Base-by-base conservation (phyloP, 2,329 filamentous ascomycete genomes). In the Zalaria obscura region DNA sequence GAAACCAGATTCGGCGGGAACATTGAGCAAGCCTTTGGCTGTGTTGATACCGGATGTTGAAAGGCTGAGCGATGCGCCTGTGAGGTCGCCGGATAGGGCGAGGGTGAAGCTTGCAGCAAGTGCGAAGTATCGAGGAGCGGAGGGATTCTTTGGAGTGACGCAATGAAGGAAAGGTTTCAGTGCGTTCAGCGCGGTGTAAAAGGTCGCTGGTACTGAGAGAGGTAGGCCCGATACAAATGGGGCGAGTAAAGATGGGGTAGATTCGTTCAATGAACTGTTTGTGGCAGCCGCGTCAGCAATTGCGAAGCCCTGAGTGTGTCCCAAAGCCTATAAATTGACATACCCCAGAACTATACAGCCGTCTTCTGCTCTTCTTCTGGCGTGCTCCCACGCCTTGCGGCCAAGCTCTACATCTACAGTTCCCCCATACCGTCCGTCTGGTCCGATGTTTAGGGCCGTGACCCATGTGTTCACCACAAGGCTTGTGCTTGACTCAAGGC, bases 401-500 rank as follows among this genome's bases (percentile, higher is more conserved):
- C 84, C 83, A 39, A 98, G 65, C 25, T 82, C 75, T 35, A 75
- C 65, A 62, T 98, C 91, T 35, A 96, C 76, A 5, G 83, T 87
- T 41, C 83, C 84, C 40, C 83, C 84, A 37, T 70, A 68, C 42
- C 74, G 71, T 32, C 82, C 83, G 53, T 86, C 76, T 3, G 75
- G 71, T 33, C 80, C 76, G 25, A 74, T 66, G 50, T 83, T 83
- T 27, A 76, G 72, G 11, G 85, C 84, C 3, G 85, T 93, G 40
- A 91, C 73, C 88, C 88, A 95, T 43, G 87, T 95, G 65, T 96
- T 96, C 50, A 96, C 86, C 0, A 91, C 88, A 33, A 96, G 62
- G 59, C 86, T 94, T 31, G 88, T 91, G 50, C 85, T 86, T 38
- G 87, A 80, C 62, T 98, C 91, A 36, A 98, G 75, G 47, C 73